phyloP scores from a whole-genome alignment of 345 rosid genomes.

The Arabis hirsuta region DNA sequence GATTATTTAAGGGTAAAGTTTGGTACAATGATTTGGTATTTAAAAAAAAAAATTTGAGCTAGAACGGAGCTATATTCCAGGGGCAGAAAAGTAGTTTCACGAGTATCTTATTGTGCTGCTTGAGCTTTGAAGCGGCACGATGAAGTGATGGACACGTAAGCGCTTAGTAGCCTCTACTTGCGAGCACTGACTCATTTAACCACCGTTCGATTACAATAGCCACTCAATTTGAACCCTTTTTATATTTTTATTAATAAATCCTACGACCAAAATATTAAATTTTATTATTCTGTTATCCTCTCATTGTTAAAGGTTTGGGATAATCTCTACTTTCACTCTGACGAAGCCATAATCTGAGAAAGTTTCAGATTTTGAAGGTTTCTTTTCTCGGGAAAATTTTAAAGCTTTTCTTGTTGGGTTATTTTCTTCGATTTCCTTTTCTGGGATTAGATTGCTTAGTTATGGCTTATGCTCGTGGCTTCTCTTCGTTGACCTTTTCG shows the following conservation, averaged over 20 bases:
- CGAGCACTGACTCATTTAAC: background rate
- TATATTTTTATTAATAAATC: constrained; percentile 6
- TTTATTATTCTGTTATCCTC: constrained; percentile 27
- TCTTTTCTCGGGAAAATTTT: background rate
- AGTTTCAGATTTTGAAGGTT: constrained; percentile 3
- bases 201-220: constrained; percentile 25
- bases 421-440: too few species aligned
- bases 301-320: constrained; percentile 29
- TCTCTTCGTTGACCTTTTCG: constrained; percentile 46
- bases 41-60: too few species aligned
- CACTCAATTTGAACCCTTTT: constrained; percentile 32
- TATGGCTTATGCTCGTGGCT: constrained; percentile 52
- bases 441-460: background rate
- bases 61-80: too few species aligned
- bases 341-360: background rate
- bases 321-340: background rate
- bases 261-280: background rate
- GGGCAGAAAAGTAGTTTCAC: background rate
- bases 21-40: too few species aligned
- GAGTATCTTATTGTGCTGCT: background rate
- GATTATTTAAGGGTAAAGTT: too few species aligned
- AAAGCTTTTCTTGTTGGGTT: background rate
- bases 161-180: constrained; percentile 30
- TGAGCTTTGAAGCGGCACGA: constrained; percentile 29
- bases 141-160: constrained; percentile 34